phyloP scores from a whole-genome alignment of 2,329 filamentous ascomycete genomes.

The Cytospora paraplurivora region DNA sequence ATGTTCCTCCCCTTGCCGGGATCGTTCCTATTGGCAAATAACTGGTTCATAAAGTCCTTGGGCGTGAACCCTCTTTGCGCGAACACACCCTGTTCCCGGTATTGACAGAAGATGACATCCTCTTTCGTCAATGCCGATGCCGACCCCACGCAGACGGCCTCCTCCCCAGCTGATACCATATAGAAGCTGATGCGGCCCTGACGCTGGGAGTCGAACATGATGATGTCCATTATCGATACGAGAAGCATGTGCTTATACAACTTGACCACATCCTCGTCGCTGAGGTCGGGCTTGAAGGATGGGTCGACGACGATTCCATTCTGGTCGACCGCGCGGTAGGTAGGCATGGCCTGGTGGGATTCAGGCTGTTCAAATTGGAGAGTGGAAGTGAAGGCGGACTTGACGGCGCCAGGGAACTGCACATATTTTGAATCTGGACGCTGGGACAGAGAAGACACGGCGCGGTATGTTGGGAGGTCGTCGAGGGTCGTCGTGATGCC shows the following conservation, averaged over 20 bases:
- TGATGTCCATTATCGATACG: conserved; percentile 85
- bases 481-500: conserved; percentile 24
- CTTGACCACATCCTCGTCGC: conserved; percentile 61
- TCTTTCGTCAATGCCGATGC: conserved; percentile 80
- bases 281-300: conserved; percentile 67
- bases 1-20: conserved; percentile 85
- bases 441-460: conserved; percentile 56
- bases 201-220: conserved; percentile 97
- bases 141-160: conserved; percentile 89
- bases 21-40: conserved; percentile 87
- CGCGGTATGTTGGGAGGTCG: conserved; percentile 36
- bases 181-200: conserved; percentile 96
- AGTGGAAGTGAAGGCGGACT: conserved; percentile 84
- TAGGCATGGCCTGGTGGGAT: conserved; percentile 75
- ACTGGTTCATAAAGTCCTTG: conserved; percentile 90
- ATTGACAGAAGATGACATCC: conserved; percentile 93
- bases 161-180: conserved; percentile 94
- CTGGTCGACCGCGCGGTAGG: conserved; percentile 89
- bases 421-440: conserved; percentile 58
- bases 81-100: conserved; percentile 90
- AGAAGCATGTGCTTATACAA: conserved; percentile 68
- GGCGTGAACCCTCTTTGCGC: conserved; percentile 85
- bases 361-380: conserved; percentile 78
- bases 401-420: conserved; percentile 91
- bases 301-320: conserved; percentile 82